Evolutionary conservation across 1,139 yeast species (phyloP).

Genomic region (Arxiozyma heterogenica): DNA sequence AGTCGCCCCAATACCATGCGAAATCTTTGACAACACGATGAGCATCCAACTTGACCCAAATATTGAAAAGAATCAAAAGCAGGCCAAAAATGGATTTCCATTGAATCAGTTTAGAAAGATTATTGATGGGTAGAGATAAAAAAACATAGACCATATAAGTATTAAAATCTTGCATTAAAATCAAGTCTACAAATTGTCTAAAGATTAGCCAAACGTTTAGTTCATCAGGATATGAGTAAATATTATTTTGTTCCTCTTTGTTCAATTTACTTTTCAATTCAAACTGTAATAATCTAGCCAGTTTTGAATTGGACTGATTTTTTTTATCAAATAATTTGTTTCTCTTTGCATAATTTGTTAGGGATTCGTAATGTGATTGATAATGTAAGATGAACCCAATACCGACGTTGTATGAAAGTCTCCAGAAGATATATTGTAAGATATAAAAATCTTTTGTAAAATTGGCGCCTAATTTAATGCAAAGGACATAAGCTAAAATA

Average conservation of each 20-base stretch:
- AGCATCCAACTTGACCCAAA: conserved; percentile 85
- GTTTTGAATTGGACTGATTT: background rate
- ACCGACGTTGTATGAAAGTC: conserved; percentile 69
- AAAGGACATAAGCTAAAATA: conserved; percentile 38
- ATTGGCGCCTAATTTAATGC: conserved; percentile 17
- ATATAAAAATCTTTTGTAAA: conserved; percentile 26
- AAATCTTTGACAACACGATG: conserved; percentile 84
- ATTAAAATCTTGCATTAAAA: conserved; percentile 78
- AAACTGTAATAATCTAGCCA: background rate
- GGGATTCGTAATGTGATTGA: conserved; percentile 52
- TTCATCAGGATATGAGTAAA: conserved; percentile 54
- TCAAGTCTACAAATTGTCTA: conserved; percentile 71
- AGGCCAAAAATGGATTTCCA: conserved; percentile 38
- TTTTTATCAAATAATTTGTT: too few relatives aligned
- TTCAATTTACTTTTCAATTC: conserved; percentile 50
- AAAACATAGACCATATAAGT: conserved; percentile 65
- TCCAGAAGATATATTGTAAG: conserved; percentile 62
- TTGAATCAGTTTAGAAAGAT: conserved; percentile 13
- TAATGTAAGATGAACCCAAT: conserved; percentile 61
- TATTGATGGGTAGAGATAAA: conserved; percentile 40
- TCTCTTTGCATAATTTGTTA: conserved; percentile 47
- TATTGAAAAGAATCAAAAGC: conserved; percentile 54
- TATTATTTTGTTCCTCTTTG: conserved; percentile 34
- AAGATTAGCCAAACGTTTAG: conserved; percentile 79
- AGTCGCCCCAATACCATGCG: conserved; percentile 97